Evolutionary conservation across 495 filamentous ascomycete species (phyloP).

Genomic region (Tricharina praecox): DNA sequence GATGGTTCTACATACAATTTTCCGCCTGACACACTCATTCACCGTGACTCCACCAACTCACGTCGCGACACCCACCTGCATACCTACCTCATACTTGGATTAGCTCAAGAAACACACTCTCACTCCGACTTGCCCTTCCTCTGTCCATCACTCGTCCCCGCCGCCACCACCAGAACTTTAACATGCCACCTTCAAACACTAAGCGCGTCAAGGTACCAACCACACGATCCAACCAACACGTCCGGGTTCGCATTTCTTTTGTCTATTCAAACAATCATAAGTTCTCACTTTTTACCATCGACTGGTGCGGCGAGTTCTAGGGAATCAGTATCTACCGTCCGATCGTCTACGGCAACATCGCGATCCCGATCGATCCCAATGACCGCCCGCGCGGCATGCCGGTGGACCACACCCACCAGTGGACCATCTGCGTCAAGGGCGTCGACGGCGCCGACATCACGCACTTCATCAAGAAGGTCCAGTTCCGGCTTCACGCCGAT

Average conservation of each 20-base stretch:
- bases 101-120: no score
- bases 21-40: no score
- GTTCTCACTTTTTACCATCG: constrained; percentile 4
- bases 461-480: constrained; percentile 90
- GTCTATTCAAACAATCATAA: constrained; percentile 11
- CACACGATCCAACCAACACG: constrained; percentile 20
- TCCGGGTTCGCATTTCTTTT: constrained; percentile 25
- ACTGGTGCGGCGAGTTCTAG: constrained; percentile 8
- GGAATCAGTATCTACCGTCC: constrained; percentile 24
- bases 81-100: no score
- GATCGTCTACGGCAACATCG: constrained; percentile 26
- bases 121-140: not conserved
- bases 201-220: constrained; percentile 27
- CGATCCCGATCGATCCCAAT: constrained; percentile 21
- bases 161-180: no score
- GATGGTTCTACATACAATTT: no score
- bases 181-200: constrained; percentile 29
- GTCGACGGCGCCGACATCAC: constrained; percentile 73
- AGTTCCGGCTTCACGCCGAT: constrained; percentile 84
- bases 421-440: constrained; percentile 81
- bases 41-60: no score
- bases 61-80: no score
- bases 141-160: not conserved
- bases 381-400: constrained; percentile 34
- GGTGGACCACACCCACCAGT: constrained; percentile 82